Base-by-base conservation (phyloP, 1,139 yeast species). In the Saccharomycopsis hybrid region DNA sequence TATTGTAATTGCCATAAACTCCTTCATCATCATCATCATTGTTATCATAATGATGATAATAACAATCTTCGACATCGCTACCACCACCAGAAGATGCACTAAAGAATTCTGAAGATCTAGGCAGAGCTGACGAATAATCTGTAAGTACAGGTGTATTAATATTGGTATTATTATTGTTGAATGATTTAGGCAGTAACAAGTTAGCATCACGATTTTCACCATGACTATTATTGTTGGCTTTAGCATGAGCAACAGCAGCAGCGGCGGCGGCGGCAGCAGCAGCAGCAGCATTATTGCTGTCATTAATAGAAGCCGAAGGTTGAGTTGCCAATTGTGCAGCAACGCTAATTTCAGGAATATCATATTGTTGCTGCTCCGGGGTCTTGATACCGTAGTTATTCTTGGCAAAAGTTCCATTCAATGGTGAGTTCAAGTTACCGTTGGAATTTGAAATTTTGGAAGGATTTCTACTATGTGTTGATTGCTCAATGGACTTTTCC, bases 401-500 rank as follows among this genome's bases (percentile, higher is more conserved):
- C 18, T 18, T 18, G 18, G 18, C 18, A 18, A 18, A 18, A 18
- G 18, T 18, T 18, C 18, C 18, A 18, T 18, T 18, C 18, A 18
- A 18, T 18, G 18, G 18, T 18, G 18, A 18, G 18, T 18, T 18
- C 18, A 18, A 18, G 18, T 18, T 18, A 18, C 18, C 18, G 18
- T 18, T 18, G 18, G 18, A 18, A 18, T 18, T 18, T 18, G 18
- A 18, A 30, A 9, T 18, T 27, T 32, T 29, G 3, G 50, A 39
- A 24, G 36, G 32, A 8, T 31, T 13, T 38, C 51, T 38, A 38
- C 51, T 48, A 29, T 50, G 50, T n/a, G 18, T 25, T 13, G 49
- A 42, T 24, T 49, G 41, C 28, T 51, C 54, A 24, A 51, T 36
- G 13, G 54, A 51, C 41, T 51, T 51, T 30, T 51, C 54, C 2